These are phyloP conservation scores for Bocquillonia castaneifolia DNA, from an alignment of 441 rosid genomes.

Conservation along the genomic window DNA sequence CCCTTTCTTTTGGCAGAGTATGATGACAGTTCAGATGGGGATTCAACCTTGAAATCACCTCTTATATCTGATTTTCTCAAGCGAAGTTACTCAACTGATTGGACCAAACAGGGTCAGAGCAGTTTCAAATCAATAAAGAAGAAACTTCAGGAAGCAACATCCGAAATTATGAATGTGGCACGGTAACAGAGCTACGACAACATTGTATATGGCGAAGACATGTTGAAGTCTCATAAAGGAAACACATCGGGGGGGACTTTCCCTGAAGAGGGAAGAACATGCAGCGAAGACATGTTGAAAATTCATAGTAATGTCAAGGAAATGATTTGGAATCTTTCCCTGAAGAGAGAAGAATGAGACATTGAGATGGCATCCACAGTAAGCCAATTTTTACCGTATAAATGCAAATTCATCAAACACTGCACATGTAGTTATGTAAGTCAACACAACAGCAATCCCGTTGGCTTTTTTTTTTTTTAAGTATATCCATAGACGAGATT, in stretches of 20 bases:
- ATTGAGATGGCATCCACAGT: background rate
- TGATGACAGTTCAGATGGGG: conserved; percentile 45
- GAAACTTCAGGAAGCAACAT: conserved; percentile 78
- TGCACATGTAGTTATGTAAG: background rate
- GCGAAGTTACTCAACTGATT: conserved; percentile 60
- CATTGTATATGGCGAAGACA: too few species aligned
- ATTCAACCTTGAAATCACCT: conserved; percentile 43
- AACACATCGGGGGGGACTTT: too few species aligned
- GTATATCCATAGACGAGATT: background rate
- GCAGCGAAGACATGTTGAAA: background rate
- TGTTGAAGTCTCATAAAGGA: too few species aligned
- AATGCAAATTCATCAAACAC: conserved; percentile 4
- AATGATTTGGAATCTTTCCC: background rate
- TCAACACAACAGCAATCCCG: background rate
- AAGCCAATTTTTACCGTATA: conserved; percentile 11
- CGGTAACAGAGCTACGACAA: conserved; percentile 35
- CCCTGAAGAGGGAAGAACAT: too few species aligned
- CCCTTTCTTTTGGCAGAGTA: conserved; percentile 49
- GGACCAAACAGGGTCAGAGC: conserved; percentile 56
- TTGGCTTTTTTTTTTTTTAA: background rate
- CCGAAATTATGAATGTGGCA: conserved; percentile 60
- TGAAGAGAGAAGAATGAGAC: background rate
- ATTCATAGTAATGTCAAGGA: background rate
- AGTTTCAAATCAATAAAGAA: conserved; percentile 70
- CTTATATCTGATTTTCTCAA: conserved; percentile 60